Percentiles rank a stretch among this genome's conserved stretches.
Evolutionary conservation across 2,329 filamentous ascomycete species (phyloP).

Genomic region (Aureobasidium pullulans): DNA sequence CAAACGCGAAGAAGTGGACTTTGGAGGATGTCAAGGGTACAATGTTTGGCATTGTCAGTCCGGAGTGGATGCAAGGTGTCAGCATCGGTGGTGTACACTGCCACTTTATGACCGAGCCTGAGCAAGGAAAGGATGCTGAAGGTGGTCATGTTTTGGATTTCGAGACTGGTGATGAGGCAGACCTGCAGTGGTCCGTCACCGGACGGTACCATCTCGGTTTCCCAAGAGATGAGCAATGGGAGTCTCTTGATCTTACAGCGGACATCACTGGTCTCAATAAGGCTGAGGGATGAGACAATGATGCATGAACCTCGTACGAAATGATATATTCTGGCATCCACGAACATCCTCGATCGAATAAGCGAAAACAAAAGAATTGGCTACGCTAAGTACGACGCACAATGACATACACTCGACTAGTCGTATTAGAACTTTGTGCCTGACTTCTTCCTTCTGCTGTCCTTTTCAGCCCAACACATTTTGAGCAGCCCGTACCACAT

Average conservation of each 20-base stretch:
- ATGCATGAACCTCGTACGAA: background rate
- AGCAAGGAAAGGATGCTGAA: slow-evolving; percentile 26
- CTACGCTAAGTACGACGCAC: too few species aligned
- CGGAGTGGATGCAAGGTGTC: slow-evolving; percentile 33
- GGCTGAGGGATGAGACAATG: slow-evolving; percentile 10
- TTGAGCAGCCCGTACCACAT: too few species aligned
- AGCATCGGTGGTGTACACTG: slow-evolving; percentile 33
- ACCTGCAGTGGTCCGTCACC: slow-evolving; percentile 33
- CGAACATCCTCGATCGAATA: too few species aligned
- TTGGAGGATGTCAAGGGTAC: slow-evolving; percentile 29
- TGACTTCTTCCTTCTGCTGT: too few species aligned
- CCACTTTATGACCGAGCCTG: slow-evolving; percentile 29
- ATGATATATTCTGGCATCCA: too few species aligned
- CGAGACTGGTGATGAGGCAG: slow-evolving; percentile 27
- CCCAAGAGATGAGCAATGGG: slow-evolving; percentile 34
- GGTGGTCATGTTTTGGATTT: slow-evolving; percentile 34
- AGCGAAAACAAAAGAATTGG: too few species aligned
- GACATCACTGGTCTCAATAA: slow-evolving; percentile 5
- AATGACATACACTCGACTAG: too few species aligned
- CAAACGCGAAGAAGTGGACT: slow-evolving; percentile 23
- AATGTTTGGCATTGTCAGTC: slow-evolving; percentile 34
- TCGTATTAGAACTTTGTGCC: too few species aligned
- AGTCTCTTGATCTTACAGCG: slow-evolving; percentile 23
- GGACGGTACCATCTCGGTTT: slow-evolving; percentile 38
- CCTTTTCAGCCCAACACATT: too few species aligned